Conservation (phyloP, 2,329 filamentous ascomycete species). For the Ophiostoma australiae region DNA sequence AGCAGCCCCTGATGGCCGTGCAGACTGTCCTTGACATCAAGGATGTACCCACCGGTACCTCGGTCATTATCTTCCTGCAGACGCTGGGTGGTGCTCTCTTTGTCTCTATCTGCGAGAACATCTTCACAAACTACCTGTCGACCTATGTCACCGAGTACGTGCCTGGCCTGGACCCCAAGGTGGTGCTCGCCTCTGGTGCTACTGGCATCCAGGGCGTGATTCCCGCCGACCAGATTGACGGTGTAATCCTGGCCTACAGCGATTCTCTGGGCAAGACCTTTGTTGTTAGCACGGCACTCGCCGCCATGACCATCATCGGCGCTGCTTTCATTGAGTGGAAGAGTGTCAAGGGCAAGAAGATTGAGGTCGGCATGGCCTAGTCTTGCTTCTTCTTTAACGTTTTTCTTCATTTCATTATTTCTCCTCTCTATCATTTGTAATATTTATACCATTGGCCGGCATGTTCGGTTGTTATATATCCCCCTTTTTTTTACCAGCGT, state of each 20-base stretch:
- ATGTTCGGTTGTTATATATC: neutral
- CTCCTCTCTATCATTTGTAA: neutral
- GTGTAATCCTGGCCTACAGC: conserved; percentile 33
- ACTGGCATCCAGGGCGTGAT: conserved; percentile 27
- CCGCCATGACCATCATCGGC: conserved; percentile 36
- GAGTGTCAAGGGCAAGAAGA: conserved; percentile 39
- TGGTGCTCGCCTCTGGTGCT: conserved; percentile 31
- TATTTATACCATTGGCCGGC: neutral
- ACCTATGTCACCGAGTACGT: conserved; percentile 30
- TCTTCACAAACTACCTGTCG: conserved; percentile 41
- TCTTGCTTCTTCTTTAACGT: neutral
- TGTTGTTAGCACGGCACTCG: conserved; percentile 36
- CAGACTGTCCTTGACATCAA: conserved; percentile 39
- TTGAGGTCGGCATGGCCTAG: conserved; percentile 17
- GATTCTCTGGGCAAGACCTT: conserved; percentile 34
- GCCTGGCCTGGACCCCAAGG: conserved; percentile 30
- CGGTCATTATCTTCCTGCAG: conserved; percentile 39
- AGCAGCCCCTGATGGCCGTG: conserved; percentile 40
- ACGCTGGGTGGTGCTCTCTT: conserved; percentile 36
- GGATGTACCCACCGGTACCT: conserved; percentile 41
- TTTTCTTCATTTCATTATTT: neutral
- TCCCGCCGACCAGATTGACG: conserved; percentile 24
- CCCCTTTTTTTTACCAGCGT: neutral
- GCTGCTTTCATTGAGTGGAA: conserved; percentile 40
- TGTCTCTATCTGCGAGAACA: conserved; percentile 39